Evolutionary conservation across 192 early-diverging fungal species (phyloP).

Genomic region (Coemansia sp.): DNA sequence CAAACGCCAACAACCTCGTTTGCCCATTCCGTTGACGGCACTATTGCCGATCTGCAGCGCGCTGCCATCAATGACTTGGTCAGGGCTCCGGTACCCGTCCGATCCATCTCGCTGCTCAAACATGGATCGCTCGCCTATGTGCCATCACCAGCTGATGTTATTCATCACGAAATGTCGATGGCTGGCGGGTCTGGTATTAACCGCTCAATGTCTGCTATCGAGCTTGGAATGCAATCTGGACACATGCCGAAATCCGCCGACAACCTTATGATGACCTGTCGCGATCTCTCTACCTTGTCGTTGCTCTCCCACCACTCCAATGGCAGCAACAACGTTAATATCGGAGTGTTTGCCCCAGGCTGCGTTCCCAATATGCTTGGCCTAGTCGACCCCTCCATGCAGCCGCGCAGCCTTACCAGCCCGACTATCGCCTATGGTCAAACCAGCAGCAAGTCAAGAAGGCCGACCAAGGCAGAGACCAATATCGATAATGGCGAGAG

Average conservation of each 20-base stretch:
- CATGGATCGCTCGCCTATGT: background rate
- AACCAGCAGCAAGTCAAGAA: constrained; percentile 15
- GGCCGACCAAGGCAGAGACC: background rate
- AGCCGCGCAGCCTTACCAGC: background rate
- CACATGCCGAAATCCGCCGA: background rate
- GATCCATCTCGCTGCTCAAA: constrained; percentile 16
- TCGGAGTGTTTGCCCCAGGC: constrained; percentile 1
- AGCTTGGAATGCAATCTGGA: constrained; percentile 3
- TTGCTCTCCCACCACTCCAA: constrained; percentile 18
- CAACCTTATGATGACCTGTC: constrained; percentile 20
- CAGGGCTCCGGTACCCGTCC: constrained; percentile 3
- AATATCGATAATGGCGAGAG: background rate
- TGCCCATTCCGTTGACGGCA: background rate
- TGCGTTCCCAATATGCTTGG: constrained; percentile 21
- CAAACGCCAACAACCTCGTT: background rate
- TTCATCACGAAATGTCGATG: background rate
- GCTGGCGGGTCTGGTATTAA: background rate
- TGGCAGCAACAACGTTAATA: background rate
- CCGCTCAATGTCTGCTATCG: constrained; percentile 7
- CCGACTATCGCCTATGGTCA: background rate
- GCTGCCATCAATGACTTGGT: background rate
- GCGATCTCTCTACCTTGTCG: constrained; percentile 40
- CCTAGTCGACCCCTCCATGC: background rate
- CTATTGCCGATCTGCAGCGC: constrained; percentile 6
- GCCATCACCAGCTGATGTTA: background rate